Base-by-base conservation (phyloP, 805 yeast species). In the Metschnikowia lunata region DNA sequence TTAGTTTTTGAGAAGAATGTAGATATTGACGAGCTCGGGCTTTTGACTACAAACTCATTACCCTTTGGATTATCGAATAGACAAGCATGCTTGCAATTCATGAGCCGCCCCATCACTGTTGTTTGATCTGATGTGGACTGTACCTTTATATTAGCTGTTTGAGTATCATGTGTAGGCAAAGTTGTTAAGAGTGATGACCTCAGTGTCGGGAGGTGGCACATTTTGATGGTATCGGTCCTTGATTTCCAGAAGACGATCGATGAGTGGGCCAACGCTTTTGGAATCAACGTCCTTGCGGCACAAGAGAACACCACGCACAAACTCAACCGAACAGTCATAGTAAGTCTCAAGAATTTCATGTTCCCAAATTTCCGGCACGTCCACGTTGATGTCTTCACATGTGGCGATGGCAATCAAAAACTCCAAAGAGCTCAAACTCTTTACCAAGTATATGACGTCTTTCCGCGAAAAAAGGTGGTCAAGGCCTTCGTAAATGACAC, bases 241-340 rank as follows among this genome's bases (percentile, higher is more conserved):
- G 26, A 66, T 63, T 26, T 53, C 59, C 27, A 46, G 53, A 39
- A 69, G 59, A 34, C 54, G 49, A 8, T 58, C 58, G 1, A 66
- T 52, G 41, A 71, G 55, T 15, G 51, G 55, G 37, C 55, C 59
- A 6, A 68, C 59, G 35, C 51, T 54, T 18, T 54, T 50, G 46
- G 60, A 56, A 34, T 71, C 75, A 57, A 66, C 55, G 48, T 71
- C 78, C 56, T 67, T 77, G 55, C 75, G 67, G 55, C 69, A 75
- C 51, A 71, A 69, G 42, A 89, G 71, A 34, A 88, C 75, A 11
- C 82, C 81, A 36, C 76, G 78, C 35, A 90, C 72, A 56, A 88
- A 77, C 40, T 78, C 83, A 7, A 83, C 65, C 0, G 95, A 89
- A 46, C 90, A 82, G 60, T 88, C 89, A 66, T 88, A 82, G 67